Evolutionary conservation across 2,329 filamentous ascomycete genomes (phyloP).

Genomic region (Xylariaceae sp.): DNA sequence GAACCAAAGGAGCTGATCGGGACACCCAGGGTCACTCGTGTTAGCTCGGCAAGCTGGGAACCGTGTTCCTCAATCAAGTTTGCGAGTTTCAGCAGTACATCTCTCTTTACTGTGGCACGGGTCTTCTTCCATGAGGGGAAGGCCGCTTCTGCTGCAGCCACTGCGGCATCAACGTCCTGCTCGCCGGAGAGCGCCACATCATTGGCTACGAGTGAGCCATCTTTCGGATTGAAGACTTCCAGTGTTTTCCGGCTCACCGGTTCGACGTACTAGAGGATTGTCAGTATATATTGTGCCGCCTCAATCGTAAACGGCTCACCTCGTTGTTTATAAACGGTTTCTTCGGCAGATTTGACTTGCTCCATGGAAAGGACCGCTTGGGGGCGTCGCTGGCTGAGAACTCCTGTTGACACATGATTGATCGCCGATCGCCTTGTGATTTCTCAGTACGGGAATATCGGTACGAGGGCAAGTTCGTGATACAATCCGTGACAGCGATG

Average conservation of each 20-base stretch:
- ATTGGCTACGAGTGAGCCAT: slow-evolving; percentile 45
- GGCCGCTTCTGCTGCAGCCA: slow-evolving; percentile 44
- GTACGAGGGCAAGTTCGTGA: not conserved
- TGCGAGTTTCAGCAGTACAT: slow-evolving; percentile 38
- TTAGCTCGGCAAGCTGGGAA: slow-evolving; percentile 10
- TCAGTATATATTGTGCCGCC: not conserved
- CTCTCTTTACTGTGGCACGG: slow-evolving; percentile 41
- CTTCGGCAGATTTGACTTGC: slow-evolving; percentile 33
- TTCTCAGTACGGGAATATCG: not conserved
- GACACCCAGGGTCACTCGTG: slow-evolving; percentile 15
- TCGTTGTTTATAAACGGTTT: slow-evolving; percentile 38
- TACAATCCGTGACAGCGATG: not conserved
- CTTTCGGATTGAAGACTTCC: slow-evolving; percentile 44
- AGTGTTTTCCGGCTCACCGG: slow-evolving; percentile 42
- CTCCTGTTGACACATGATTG: slow-evolving; percentile 2
- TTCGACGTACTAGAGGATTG: slow-evolving; percentile 33
- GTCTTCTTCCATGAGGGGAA: slow-evolving; percentile 35
- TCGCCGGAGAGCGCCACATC: slow-evolving; percentile 43
- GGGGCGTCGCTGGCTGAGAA: not conserved
- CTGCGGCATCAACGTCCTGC: slow-evolving; percentile 43
- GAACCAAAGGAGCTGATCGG: slow-evolving; percentile 10
- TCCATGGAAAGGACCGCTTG: slow-evolving; percentile 24
- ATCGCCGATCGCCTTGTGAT: not conserved
- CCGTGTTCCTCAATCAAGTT: slow-evolving; percentile 14
- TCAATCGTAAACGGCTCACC: slow-evolving; percentile 17